Percentiles rank a stretch among this genome's conserved stretches.
These are phyloP conservation scores for Nakazawaea laoshanensis DNA, from an alignment of 805 yeast genomes.

Conservation along the genomic window DNA sequence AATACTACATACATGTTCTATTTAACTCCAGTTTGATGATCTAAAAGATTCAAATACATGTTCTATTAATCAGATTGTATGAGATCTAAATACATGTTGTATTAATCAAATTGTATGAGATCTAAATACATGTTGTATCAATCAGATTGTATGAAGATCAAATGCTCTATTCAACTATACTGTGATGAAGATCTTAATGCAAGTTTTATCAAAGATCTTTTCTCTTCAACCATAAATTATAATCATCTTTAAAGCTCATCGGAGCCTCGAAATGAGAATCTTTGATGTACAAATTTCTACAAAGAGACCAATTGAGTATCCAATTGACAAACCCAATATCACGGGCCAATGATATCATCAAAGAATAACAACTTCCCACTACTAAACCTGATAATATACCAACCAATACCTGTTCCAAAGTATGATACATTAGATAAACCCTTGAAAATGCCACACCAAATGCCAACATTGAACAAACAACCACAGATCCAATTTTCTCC, in stretches of 20 bases:
- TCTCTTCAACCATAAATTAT: conserved; percentile 23
- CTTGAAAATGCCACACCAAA: conserved; percentile 55
- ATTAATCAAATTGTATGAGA: no score
- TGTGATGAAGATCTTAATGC: no score
- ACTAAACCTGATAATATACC: conserved; percentile 61
- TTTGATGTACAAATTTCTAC: conserved; percentile 42
- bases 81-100: no score
- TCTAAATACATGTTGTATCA: no score
- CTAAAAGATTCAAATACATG: no score
- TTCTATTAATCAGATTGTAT: no score
- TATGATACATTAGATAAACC: conserved; percentile 73
- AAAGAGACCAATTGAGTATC: conserved; percentile 51
- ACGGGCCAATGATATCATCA: conserved; percentile 43
- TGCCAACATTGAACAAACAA: conserved; percentile 23
- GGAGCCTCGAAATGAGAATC: conserved; percentile 50
- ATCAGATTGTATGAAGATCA: no score
- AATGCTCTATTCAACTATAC: no score
- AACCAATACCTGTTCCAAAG: conserved; percentile 59
- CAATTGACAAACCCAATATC: conserved; percentile 62
- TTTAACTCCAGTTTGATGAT: no score
- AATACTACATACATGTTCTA: no score
- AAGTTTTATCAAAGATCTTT: conserved; percentile 3
- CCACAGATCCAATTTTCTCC: conserved; percentile 16
- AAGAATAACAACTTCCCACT: conserved; percentile 51
- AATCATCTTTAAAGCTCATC: conserved; percentile 38